A percentile compares a stretch with the other conserved stretches of the same genome.
phyloP scores from a whole-genome alignment of 1,139 yeast genomes.

The Blastobotrys capitulatus region DNA sequence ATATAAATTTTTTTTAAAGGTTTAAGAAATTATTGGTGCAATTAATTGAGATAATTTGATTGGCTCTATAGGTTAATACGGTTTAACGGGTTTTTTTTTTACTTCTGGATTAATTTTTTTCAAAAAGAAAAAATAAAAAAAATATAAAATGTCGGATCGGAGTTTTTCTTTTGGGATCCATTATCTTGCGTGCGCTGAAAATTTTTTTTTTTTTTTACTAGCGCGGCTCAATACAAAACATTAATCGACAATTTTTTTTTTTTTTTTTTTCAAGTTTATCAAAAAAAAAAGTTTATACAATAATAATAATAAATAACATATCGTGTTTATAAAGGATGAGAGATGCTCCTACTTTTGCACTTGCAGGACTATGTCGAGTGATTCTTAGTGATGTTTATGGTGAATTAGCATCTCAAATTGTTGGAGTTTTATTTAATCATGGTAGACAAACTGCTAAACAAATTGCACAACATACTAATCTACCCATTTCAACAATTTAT shows the following conservation, averaged over 20 bases:
- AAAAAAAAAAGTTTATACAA: not conserved
- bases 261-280: not conserved
- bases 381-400: constrained; percentile 36
- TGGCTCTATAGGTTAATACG: not conserved
- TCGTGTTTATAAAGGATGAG: not conserved
- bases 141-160: no score
- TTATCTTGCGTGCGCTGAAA: not conserved
- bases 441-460: constrained; percentile 35
- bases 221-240: not conserved
- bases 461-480: constrained; percentile 26
- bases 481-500: constrained; percentile 31
- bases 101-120: not conserved
- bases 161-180: not conserved
- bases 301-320: not conserved
- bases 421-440: constrained; percentile 30
- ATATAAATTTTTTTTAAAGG: no score
- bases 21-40: not conserved
- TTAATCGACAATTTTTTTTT: constrained; percentile 1
- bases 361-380: constrained; percentile 32
- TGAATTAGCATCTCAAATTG: constrained; percentile 33
- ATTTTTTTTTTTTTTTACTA: not conserved
- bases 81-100: not conserved
- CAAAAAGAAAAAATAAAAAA: not conserved
- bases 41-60: not conserved
- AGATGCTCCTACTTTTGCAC: constrained; percentile 10